phyloP scores from a whole-genome alignment of 2,329 filamentous ascomycete genomes.

The Pseudodiploospora longispora region DNA sequence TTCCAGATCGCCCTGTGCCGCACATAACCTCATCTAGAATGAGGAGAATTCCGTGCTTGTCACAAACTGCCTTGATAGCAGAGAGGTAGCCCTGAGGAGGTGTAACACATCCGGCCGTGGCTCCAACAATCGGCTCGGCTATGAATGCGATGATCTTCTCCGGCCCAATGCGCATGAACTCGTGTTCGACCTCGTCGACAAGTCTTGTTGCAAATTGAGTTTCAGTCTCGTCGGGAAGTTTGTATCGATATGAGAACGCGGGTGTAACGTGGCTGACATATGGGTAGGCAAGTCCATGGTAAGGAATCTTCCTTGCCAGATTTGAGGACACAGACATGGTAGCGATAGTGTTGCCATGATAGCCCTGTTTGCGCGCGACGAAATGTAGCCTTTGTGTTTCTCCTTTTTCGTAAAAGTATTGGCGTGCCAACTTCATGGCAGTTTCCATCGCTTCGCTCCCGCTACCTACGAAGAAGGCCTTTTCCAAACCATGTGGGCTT shows the following conservation, averaged over 20 bases:
- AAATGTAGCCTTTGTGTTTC: constrained; percentile 30
- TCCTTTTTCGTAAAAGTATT: constrained; percentile 36
- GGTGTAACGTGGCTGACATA: constrained; percentile 20
- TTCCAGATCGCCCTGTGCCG: constrained; percentile 54
- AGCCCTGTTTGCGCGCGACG: constrained; percentile 36
- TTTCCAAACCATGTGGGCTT: neutral
- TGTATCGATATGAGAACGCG: constrained; percentile 9
- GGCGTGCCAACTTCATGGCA: constrained; percentile 38
- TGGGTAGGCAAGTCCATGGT: constrained; percentile 17
- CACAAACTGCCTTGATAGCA: constrained; percentile 44
- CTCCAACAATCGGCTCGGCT: constrained; percentile 41
- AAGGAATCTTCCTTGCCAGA: constrained; percentile 17
- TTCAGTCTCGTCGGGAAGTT: constrained; percentile 24
- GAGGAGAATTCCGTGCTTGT: constrained; percentile 46
- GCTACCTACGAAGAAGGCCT: constrained; percentile 1
- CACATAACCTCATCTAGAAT: constrained; percentile 61
- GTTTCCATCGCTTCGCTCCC: constrained; percentile 34
- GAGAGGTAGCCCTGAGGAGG: constrained; percentile 45
- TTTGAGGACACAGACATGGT: constrained; percentile 31
- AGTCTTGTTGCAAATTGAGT: constrained; percentile 32
- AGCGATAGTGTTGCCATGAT: constrained; percentile 44
- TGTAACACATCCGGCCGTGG: constrained; percentile 43
- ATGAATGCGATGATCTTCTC: constrained; percentile 40
- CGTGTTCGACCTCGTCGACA: constrained; percentile 35
- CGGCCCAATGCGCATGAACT: constrained; percentile 37